Percentiles rank a stretch among this genome's conserved stretches.
phyloP scores from a whole-genome alignment of 805 yeast genomes.

The Lipomyces chichibuensis region DNA sequence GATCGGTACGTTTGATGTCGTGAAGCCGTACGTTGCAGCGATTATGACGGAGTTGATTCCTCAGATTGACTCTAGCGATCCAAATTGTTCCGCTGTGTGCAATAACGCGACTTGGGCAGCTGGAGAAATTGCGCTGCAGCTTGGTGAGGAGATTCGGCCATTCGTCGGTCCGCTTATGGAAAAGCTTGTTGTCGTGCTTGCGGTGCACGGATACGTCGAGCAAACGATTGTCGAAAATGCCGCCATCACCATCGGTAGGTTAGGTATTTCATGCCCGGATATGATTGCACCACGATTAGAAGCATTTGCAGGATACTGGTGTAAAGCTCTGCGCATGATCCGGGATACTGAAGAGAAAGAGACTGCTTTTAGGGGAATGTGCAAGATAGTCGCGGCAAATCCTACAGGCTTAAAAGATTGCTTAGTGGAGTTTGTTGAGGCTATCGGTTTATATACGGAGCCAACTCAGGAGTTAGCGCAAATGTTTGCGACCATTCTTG shows the following conservation, averaged over 20 bases:
- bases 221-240: constrained; percentile 79
- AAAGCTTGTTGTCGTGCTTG: constrained; percentile 58
- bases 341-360: constrained; percentile 88
- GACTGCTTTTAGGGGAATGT: constrained; percentile 81
- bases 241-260: constrained; percentile 85
- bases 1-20: constrained; percentile 55
- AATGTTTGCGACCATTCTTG: constrained; percentile 39
- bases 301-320: constrained; percentile 68
- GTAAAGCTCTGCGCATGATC: constrained; percentile 63
- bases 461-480: constrained; percentile 41
- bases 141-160: constrained; percentile 53
- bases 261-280: constrained; percentile 68
- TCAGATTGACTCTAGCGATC: constrained; percentile 57
- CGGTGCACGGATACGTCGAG: constrained; percentile 49
- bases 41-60: constrained; percentile 55
- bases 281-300: constrained; percentile 61
- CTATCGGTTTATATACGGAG: constrained; percentile 52
- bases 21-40: constrained; percentile 42
- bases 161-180: constrained; percentile 59
- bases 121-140: constrained; percentile 79
- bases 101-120: constrained; percentile 93
- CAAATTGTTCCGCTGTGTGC: constrained; percentile 59
- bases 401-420: constrained; percentile 64
- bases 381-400: constrained; percentile 63
- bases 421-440: constrained; percentile 58